Base-by-base conservation (phyloP, 2,329 filamentous ascomycete genomes). In the Tolypocladium nubicola region DNA sequence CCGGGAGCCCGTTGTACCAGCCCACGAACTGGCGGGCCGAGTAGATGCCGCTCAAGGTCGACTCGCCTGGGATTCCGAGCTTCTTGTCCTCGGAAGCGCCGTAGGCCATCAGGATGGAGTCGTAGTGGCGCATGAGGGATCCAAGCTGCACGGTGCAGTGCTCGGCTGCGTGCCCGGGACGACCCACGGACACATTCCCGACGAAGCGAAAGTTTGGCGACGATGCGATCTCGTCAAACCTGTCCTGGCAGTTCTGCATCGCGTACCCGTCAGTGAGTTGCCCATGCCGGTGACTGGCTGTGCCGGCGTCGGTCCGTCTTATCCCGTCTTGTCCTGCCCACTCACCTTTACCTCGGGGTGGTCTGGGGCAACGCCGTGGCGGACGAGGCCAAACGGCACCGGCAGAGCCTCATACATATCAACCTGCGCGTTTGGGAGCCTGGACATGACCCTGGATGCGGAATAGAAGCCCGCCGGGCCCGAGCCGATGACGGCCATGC, bases 341-440 rank as follows among this genome's bases (percentile, higher is more conserved):
- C 47, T 59, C 75, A 94, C 90, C 84, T 99, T 99, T 63, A 99
- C 94, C 75, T 99, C 93, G 0, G 94, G 93, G 73, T 99, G 94
- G 70, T 99, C 94, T 6, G 94, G 94, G n/a, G 94, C 95, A 58
- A 99, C 94, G 10, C 94, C 94, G 68, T 94, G 96, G 57, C 94
- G 82, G 54, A 96, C 92, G 57, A 99, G 80, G 1, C 94, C 94
- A 68, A 90, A 99, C 0, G 94, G 94, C 4, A 96, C 91, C 0
- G 94, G 94, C 43, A 97, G 75, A 35, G 90, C 85, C 73, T 99
- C 94, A 68, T 96, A 99, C 93, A 99, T 97, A 72, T 97, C 93
- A 26, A 99, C 81, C 54, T 82, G 80, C 0, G 87, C 85, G 68
- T 86, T 77, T 26, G 85, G 78, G 41, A 94, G 79, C 66, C 86